Base-by-base conservation (phyloP, 1,139 yeast genomes). In the Blastobotrys ciferrii region DNA sequence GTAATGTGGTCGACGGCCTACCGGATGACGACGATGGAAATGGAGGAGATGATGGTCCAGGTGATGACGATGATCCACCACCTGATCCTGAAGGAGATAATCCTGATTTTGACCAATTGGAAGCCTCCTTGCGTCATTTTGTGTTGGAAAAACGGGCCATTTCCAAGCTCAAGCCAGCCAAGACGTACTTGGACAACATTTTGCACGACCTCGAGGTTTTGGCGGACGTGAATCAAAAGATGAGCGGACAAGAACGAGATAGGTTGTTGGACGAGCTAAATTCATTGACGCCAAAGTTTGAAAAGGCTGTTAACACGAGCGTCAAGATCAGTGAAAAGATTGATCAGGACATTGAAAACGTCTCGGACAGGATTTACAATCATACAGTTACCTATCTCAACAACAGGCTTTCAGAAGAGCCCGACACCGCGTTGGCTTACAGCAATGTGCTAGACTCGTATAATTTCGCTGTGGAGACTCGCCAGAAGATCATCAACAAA, bases 141-240 rank as follows among this genome's bases (percentile, higher is more conserved):
- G 83, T 94, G 4, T 74, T 94, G 35, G 96, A 91, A 57, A 92
- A 91, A 62, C 77, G 98, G 59, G 82, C 97, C 0, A 68, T 87
- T 14, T 89, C 98, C 0, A 94, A 94, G 65, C 72, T 94, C 19
- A 77, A 88, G 39, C 99, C 99, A 0, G 98, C 97, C 0, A 89
- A 91, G 63, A 89, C 84, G 18, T 94, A 86, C 60, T 69, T 92
- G 32, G 56, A 75, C 19, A 91, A 91, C 59, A 66, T 91, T 15
- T 75, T 87, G 43, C 67, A 67, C 14, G 99, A 94, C 63, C 64
- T 91, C 44, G 74, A 73, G 49, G 67, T 71, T 1, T 72, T 92
- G 17, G 77, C 95, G 0, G 67, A 72, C 11, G 70, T 80, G 25
- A 92, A 92, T 60, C 75, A 80, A 47, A 68, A 73, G 23, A 73